Conservation (phyloP, 2,329 filamentous ascomycete genomes). For the Arthroderma uncinatum region DNA sequence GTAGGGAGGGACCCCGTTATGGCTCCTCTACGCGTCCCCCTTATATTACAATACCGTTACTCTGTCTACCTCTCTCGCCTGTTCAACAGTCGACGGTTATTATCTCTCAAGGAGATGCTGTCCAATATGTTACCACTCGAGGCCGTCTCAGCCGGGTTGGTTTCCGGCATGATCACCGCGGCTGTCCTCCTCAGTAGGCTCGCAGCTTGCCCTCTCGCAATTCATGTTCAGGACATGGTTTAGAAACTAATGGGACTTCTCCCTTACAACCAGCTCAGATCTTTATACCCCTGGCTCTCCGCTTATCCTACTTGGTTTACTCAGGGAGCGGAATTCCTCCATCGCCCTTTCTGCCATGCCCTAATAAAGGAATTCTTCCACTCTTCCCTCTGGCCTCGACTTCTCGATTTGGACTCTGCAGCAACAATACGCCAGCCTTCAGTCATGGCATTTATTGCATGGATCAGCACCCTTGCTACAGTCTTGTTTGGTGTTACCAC, state of each 20-base stretch:
- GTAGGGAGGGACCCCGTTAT: not conserved
- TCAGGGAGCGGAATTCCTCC: not conserved
- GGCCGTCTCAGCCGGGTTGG: not conserved
- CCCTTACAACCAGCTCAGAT: not conserved
- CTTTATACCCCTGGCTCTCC: not conserved
- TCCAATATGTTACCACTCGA: not conserved
- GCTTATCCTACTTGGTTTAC: not conserved
- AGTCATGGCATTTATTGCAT: not conserved
- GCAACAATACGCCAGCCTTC: not conserved
- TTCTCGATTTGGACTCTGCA: not conserved
- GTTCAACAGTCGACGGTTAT: not conserved
- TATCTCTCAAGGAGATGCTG: not conserved
- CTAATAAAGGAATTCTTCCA: not conserved
- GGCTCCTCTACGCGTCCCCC: not conserved
- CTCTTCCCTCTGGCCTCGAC: not conserved
- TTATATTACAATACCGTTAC: not conserved
- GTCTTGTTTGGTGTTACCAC: slow-evolving; percentile 20
- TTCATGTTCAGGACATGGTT: not conserved
- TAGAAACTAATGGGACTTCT: too few species aligned
- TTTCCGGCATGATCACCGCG: not conserved
- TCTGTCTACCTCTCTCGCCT: not conserved
- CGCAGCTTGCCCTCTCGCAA: not conserved
- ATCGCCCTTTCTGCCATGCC: not conserved
- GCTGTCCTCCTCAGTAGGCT: not conserved
- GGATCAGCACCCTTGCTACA: not conserved